A percentile compares a stretch with the other conserved stretches of the same genome.
phyloP scores from a whole-genome alignment of 805 yeast genomes.

The Pichia insulana region DNA sequence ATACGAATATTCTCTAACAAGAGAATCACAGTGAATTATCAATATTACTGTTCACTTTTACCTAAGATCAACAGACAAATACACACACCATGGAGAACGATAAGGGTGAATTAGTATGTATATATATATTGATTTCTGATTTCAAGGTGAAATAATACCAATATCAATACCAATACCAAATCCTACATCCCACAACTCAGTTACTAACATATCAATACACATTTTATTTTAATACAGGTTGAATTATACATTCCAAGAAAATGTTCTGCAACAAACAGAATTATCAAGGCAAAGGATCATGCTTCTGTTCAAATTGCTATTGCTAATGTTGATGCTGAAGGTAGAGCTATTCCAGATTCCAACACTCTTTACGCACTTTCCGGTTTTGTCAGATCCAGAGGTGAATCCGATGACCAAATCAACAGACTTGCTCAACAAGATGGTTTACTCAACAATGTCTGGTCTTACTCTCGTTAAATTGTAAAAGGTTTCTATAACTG shows the following conservation, averaged over 20 bases:
- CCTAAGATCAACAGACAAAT: not conserved
- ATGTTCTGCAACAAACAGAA: constrained; percentile 99
- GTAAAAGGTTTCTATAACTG: not conserved
- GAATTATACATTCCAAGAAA: constrained; percentile 99
- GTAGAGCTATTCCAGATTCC: constrained; percentile 86
- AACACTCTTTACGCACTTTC: constrained; percentile 92
- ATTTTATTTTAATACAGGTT: constrained; percentile 47
- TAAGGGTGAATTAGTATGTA: constrained; percentile 97
- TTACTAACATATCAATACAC: constrained; percentile 19
- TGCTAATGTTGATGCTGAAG: constrained; percentile 96
- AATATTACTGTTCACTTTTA: too few species aligned
- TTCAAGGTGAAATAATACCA: too few species aligned
- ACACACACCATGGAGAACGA: constrained; percentile 93
- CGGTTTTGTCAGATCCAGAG: constrained; percentile 97
- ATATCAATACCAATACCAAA: too few species aligned
- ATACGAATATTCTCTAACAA: too few species aligned
- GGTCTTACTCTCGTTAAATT: constrained; percentile 86
- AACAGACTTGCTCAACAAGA: constrained; percentile 99
- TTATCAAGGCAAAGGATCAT: constrained; percentile 99
- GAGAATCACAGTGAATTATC: too few species aligned
- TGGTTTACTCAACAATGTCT: constrained; percentile 94
- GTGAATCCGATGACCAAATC: constrained; percentile 98
- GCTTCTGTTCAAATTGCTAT: constrained; percentile 98
- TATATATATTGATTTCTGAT: not conserved
- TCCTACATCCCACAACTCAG: not conserved